These are phyloP conservation scores for Suhomyces kunorum DNA, from an alignment of 1,139 yeast species.

Conservation along the genomic window DNA sequence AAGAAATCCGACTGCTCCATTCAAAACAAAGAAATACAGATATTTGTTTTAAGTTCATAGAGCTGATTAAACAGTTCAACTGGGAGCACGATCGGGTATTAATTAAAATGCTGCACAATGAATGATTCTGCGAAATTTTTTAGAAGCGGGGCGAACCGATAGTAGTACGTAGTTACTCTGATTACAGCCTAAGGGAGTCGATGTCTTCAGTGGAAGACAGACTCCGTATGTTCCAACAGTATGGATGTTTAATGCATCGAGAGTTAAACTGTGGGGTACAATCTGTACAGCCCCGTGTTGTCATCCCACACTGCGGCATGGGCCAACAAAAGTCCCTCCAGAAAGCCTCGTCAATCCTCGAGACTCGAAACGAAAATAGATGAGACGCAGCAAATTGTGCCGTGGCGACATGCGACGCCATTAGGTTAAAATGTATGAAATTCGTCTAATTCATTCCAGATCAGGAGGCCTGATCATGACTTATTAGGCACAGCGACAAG, in stretches of 20 bases:
- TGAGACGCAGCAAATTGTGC: conserved; percentile 1
- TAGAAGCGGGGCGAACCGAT: background rate
- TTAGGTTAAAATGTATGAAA: background rate
- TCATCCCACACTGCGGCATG: too few species aligned
- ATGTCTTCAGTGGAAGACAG: too few species aligned
- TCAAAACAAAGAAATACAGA: too few species aligned
- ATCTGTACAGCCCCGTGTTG: too few species aligned
- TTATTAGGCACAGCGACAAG: background rate
- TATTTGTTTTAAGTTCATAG: too few species aligned
- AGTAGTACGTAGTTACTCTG: background rate
- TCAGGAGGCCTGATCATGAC: background rate
- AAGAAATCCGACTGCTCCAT: background rate
- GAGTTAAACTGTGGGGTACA: background rate
- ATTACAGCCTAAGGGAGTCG: too few species aligned
- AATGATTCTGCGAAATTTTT: background rate
- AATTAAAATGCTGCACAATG: too few species aligned
- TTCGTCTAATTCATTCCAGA: conserved; percentile 2
- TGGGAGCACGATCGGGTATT: too few species aligned
- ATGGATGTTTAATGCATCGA: background rate
- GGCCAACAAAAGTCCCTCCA: conserved; percentile 1
- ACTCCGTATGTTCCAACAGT: too few species aligned
- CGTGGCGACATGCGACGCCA: conserved; percentile 1
- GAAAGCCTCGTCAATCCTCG: conserved; percentile 1
- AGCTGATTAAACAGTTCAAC: too few species aligned
- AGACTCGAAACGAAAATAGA: background rate